phyloP scores from a whole-genome alignment of 129 eudicot genomes.

The Glebionis coronaria region DNA sequence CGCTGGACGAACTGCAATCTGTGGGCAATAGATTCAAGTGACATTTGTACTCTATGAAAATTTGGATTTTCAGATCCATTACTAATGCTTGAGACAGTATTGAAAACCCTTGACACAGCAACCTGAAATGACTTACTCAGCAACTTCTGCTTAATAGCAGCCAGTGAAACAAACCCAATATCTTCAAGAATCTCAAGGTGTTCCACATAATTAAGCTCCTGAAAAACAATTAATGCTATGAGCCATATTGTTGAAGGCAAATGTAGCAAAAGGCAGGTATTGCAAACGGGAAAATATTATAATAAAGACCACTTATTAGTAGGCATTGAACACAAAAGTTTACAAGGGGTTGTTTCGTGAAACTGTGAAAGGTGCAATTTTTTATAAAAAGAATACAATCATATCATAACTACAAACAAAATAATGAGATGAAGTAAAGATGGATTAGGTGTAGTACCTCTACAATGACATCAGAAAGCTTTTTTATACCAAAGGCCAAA shows the following conservation, averaged over 20 bases:
- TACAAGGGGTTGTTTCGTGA: too few species aligned
- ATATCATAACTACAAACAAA: too few species aligned
- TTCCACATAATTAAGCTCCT: slow-evolving; percentile 68
- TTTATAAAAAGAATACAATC: too few species aligned
- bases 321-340: too few species aligned
- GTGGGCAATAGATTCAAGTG: slow-evolving; percentile 56
- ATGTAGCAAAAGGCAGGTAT: too few species aligned
- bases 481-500: slow-evolving; percentile 18
- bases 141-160: slow-evolving; percentile 49
- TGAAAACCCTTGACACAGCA: slow-evolving; percentile 60
- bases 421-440: too few species aligned
- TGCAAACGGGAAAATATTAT: too few species aligned
- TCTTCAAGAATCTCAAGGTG: slow-evolving; percentile 45
- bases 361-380: too few species aligned
- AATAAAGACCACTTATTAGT: too few species aligned
- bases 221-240: slow-evolving; percentile 13
- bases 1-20: slow-evolving; percentile 62
- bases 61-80: slow-evolving; percentile 32
- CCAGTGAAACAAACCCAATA: slow-evolving; percentile 53
- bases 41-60: slow-evolving; percentile 35
- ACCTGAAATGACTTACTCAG: slow-evolving; percentile 70
- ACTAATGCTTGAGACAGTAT: slow-evolving; percentile 35
- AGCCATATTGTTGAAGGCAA: neutral
- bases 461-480: slow-evolving; percentile 21
- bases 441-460: slow-evolving; percentile 1